Base-by-base conservation (phyloP, 176 grass and related monocot genomes). In the Pharus latifolius region DNA sequence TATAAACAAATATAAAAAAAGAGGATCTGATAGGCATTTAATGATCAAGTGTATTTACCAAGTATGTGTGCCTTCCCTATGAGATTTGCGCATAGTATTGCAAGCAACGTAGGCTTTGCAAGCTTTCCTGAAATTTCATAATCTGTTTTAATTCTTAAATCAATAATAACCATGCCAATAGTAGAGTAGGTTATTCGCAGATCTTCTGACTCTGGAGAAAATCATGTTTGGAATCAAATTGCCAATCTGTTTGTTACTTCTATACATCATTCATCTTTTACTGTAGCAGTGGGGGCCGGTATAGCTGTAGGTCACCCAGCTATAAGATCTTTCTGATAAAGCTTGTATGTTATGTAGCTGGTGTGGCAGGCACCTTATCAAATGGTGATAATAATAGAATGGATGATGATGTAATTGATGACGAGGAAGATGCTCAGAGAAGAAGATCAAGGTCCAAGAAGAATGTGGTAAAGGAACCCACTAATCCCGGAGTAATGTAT, bases 401-500 rank as follows among this genome's bases (percentile, higher is more conserved):
- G 73, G 95, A 99, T 63, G 95, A 99, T 56, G 90, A 94, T 86
- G 66, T 51, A 67, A 86, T 90, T 79, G 95, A 94, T 65, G 90
- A 99, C 1, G 95, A 99, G 23, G 95, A 99, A 81, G 90, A 82
- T 91, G 75, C 63, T 53, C 95, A 93, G 65, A 86, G 95, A 86
- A 99, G 95, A 84, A 87, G 95, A 69, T 89, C 67, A 67, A 99
- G 87, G 56, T 81, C 90, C 18, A 94, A 84, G 69, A 98, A 83
- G 76, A 87, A 83, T 58, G 38, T 53, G 33, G 16, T 53, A 20
- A 98, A 91, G 78, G 89, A 94, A 68, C 59, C 23, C 79, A 64
- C 52, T 74, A 85, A 90, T 63, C 87, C 88, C 58, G 78, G 66
- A 72, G 75, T 78, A 41, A 45, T 76, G 18, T 87, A 81, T 81